Evolutionary conservation across 805 yeast genomes (phyloP), one percentile per base, ranked within the genome.

Genomic region (Sugiyamaella marilandica): DNA sequence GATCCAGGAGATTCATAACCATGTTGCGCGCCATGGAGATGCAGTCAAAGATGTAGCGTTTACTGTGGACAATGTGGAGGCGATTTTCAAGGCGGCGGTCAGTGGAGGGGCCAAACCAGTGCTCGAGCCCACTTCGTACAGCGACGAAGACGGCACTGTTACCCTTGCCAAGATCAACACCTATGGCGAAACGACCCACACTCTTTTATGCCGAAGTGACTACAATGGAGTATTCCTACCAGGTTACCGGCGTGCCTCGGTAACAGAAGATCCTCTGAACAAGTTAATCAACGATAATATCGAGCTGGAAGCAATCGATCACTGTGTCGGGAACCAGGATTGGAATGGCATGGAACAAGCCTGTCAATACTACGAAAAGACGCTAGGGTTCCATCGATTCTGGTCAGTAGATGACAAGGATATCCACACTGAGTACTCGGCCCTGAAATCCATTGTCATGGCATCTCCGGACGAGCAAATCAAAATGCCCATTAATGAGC

Each of bases 361-460:
- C 0, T 85, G 90, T 59, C 69, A 70, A 14, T 77, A 78, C 53
- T 87, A 89, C 67, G 78, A 81, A 29, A 66, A 69, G 24, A 77
- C 80, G 1, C 80, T 87, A 59, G 90, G 90, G 0, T 85, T 88
- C 68, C 89, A 83, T 59, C 74, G 81, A 62, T 87, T 80, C 65
- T 86, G 95, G 94, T 84, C 92, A 0, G 95, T 85, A 10, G 95
- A 87, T 65, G 95, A 88, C 57, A 74, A 73, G 45, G 86, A 83
- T 58, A 79, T 88, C n/a, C 74, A 77, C 48, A 87, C 96, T 0
- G 81, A 79, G 50, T 81, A 71, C 58, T 79, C 90, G 1, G 86
- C 94, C 0, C 75, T 87, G 52, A 74, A 79, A 51, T 84, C 95
- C 10, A 78, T 82, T 21, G 95, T 88, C 11, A 84, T 88, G 90